Conservation (phyloP, 2,329 filamentous ascomycete species). For the Penicillium occitanis region DNA sequence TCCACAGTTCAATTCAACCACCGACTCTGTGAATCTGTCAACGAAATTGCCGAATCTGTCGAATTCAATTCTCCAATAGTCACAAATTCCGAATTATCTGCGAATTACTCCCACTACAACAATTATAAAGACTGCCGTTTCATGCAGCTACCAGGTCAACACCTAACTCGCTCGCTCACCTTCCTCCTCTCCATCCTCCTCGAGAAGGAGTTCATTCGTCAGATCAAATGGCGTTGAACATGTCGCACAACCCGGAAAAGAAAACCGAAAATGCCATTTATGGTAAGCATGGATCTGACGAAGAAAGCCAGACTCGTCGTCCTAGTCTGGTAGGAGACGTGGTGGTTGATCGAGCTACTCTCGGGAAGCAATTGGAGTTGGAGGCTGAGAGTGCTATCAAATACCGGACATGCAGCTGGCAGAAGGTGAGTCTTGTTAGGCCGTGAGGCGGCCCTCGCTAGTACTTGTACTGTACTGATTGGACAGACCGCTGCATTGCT, state of each 20-base stretch:
- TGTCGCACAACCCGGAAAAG: slow-evolving; percentile 24
- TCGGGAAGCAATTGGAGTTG: slow-evolving; percentile 69
- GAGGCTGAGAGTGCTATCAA: slow-evolving; percentile 79
- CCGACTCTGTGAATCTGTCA: background rate
- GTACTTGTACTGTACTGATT: slow-evolving; percentile 7
- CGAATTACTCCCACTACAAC: background rate
- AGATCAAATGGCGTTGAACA: slow-evolving; percentile 41
- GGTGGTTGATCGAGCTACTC: slow-evolving; percentile 46
- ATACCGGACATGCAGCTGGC: slow-evolving; percentile 92
- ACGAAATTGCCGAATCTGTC: background rate
- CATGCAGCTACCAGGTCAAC: slow-evolving; percentile 36
- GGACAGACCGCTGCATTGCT: slow-evolving; percentile 76
- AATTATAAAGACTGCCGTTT: background rate
- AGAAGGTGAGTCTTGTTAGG: slow-evolving; percentile 60
- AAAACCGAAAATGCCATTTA: slow-evolving; percentile 17
- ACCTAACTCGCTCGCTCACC: slow-evolving; percentile 26
- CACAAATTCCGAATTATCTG: background rate
- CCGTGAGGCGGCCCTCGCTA: background rate
- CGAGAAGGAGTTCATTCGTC: slow-evolving; percentile 38
- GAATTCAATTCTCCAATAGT: background rate
- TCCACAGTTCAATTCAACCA: background rate
- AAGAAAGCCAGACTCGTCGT: slow-evolving; percentile 30
- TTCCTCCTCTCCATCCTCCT: slow-evolving; percentile 31
- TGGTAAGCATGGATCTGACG: slow-evolving; percentile 28
- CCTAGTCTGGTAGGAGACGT: slow-evolving; percentile 25